Evolutionary conservation across 2,329 filamentous ascomycete species (phyloP), one percentile per base, ranked within the genome.

Genomic region (Xylariaceae sp.): DNA sequence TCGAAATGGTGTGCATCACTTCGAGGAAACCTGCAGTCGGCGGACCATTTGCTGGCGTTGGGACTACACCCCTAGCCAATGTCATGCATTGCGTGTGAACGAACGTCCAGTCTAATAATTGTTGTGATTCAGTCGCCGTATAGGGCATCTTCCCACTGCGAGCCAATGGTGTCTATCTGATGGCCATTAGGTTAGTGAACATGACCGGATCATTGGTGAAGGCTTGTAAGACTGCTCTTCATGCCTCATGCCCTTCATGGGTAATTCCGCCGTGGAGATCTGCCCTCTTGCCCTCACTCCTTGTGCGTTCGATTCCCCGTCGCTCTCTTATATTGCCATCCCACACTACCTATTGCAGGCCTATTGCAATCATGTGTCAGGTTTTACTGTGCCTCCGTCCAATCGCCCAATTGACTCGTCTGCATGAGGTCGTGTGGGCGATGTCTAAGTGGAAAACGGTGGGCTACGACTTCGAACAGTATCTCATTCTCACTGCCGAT

Each of bases 331-430:
- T 47, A 35, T 52, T 67, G 65, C 75, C 74, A 78, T 62, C 75
- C 70, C 26, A 65, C 60, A 56, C 70, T 72, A 37, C 12, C 35
- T 62, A 19, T 74, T 73, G 41, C 58, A 64, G 54, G 80, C 76
- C 31, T 82, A 65, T 71, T 73, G 79, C 53, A 75, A 68, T 2
- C 77, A 79, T 64, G 81, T 82, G 62, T 78, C 19, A 19, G 76
- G 30, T 80, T 62, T 78, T 77, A 81, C 39, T 74, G 65, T 52
- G 73, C 67, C 67, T 82, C 78, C 27, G 82, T 66, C 79, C 79
- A 82, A 57, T 71, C 73, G 8, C 74, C 75, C 53, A 80, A 64
- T 53, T 19, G 19, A 2, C 19, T 19, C 19, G 19, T 19, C 19
- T 19, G 19, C 19, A 19, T 19, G 19, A 19, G 19, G 19, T 19